Evolutionary conservation across 1,139 yeast species (phyloP).

Genomic region (Wickerhamiella pararugosa): DNA sequence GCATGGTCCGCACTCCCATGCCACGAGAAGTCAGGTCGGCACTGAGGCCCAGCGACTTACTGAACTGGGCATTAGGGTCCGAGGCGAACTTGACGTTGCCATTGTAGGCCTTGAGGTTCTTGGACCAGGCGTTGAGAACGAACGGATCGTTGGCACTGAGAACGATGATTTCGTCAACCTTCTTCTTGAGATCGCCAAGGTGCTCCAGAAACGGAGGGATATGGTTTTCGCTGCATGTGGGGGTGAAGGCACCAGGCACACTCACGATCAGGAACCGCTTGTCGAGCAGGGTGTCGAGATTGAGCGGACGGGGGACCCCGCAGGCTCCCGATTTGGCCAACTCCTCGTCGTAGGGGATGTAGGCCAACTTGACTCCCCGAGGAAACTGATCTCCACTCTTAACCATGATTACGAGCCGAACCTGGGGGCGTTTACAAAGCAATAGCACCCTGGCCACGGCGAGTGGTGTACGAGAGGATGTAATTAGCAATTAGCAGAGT

Average conservation of each 20-base stretch:
- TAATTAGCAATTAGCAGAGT: too few species aligned
- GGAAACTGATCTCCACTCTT: slow-evolving; percentile 29
- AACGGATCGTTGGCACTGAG: slow-evolving; percentile 74
- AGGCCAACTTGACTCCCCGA: slow-evolving; percentile 36
- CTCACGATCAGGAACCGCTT: slow-evolving; percentile 55
- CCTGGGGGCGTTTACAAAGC: too few species aligned
- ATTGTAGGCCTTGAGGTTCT: slow-evolving; percentile 41
- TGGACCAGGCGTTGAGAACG: slow-evolving; percentile 69
- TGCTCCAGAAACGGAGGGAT: slow-evolving; percentile 57
- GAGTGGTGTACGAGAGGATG: too few species aligned
- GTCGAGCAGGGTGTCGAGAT: slow-evolving; percentile 34
- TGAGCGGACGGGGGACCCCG: slow-evolving; percentile 37
- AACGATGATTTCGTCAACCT: slow-evolving; percentile 57
- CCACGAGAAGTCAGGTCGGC: slow-evolving; percentile 43
- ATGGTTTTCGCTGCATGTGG: slow-evolving; percentile 71
- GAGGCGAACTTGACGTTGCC: slow-evolving; percentile 31
- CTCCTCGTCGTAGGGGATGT: slow-evolving; percentile 40
- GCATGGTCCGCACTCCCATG: slow-evolving; percentile 48
- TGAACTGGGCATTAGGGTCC: slow-evolving; percentile 53
- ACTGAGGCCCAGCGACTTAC: slow-evolving; percentile 46
- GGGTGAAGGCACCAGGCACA: slow-evolving; percentile 89
- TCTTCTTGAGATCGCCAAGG: slow-evolving; percentile 34
- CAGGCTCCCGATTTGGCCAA: slow-evolving; percentile 34
- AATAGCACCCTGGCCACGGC: too few species aligned
- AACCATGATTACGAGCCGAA: slow-evolving; percentile 3